Evolutionary conservation across 495 filamentous ascomycete genomes (phyloP), one percentile per base, ranked within the genome.

Genomic region (Lepidopterella palustris): DNA sequence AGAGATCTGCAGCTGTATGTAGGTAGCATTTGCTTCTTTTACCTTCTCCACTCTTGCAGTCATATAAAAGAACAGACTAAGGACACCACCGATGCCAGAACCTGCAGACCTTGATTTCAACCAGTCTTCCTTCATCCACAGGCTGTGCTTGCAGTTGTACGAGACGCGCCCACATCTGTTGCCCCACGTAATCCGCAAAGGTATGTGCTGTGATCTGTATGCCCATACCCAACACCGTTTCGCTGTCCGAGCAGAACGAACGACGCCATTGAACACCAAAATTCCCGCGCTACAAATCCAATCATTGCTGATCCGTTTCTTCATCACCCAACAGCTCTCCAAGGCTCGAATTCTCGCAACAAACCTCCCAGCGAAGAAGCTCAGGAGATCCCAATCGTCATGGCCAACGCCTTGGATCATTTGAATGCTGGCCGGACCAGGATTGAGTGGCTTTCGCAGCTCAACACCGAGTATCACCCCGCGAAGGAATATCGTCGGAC

Each of bases 401-500:
- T 86, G 81, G 82, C 82, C 49, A 75, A 79, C 65, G 85, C 89
- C 67, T 80, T 93, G 68, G 87, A 92, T 72, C 90, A 95, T 72
- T 80, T 95, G 71, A 73, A 76, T 56, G 77, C 80, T 67, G 90
- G 88, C 71, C 77, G 80, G 73, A 92, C 87, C 76, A 87, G 86
- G 78, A 87, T 95, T 67, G 87, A 93, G 78, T 98, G 93, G 93
- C 84, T 95, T 64, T 84, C 89, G 68, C 80, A 86, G 76, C 80
- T 88, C 57, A 83, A 84, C 77, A 92, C 89, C 56, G 85, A 90
- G 66, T 87, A 85, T 76, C 79, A 84, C 50, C 90, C 92, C 28
- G 77, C 81, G 48, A 87, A 87, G 78, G 89, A 90, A 78, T 92
- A 92, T 72, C 89, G 93, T 63, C 88, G 95, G 59, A 95, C 95